Evolutionary conservation across 148 eudicot genomes (phyloP), one percentile per base, ranked within the genome.

Genomic region (Chenopodium formosanum): DNA sequence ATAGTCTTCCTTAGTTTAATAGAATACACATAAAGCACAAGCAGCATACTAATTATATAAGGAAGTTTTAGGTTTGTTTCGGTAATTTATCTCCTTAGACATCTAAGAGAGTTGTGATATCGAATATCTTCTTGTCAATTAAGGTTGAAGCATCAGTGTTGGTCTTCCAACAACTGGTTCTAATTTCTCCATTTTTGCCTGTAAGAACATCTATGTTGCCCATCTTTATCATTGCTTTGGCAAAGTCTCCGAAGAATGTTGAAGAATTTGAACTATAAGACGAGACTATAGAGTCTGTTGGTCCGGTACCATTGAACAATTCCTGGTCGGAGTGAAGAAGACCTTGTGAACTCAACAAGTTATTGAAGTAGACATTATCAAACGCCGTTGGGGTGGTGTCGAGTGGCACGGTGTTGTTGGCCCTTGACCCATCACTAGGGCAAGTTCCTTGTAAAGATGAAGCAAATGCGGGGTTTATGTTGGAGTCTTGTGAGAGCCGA

Each of bases 251-350:
- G 80, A 82, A 84, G 80, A 92, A 92, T 0, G 90, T 53, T 1
- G 87, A 73, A 0, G 86, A 80, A 70, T 84, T 89, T 0, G 88
- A 56, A 25, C 80, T 79, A 64, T 92, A 92, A 2, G 82, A 48
- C 7, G 78, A 70, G 16, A 92, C 94, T 68, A 70, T 83, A 14
- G 89, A 77, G 71, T 92, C 91, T 0, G 91, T 89, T 11, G 93
- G 82, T 9, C 91, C 97, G 0, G 77, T 83, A 53, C 81, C 84
- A 20, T 20, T 82, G 73, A 73, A 92, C 31, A 92, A 82, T 69
- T 88, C 73, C 66, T 92, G 97, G 64, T 92, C 97, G 0, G 97
- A 91, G 74, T 91, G 94, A n/a, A 92, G 87, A 14, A 91, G 88
- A 2, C 91, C 92, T 70, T 81, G 87, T 11, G 58, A 81, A 72